A percentile compares a stretch with the other conserved stretches of the same genome.
Conservation (phyloP, 345 rosid species). For the Abelmoschus esculentus region DNA sequence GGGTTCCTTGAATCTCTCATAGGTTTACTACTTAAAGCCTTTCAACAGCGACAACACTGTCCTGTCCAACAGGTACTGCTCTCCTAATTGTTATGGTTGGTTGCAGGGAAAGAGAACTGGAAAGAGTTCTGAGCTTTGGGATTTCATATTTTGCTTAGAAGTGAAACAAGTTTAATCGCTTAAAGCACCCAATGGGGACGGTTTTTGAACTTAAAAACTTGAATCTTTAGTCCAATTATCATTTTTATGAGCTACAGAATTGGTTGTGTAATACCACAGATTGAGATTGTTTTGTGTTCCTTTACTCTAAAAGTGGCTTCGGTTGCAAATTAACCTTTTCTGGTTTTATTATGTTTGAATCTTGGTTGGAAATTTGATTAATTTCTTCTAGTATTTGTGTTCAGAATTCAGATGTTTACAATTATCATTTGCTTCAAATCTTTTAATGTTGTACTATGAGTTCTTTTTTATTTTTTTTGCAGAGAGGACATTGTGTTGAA, state of each 20-base stretch:
- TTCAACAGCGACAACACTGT: background rate
- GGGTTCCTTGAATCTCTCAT: background rate
- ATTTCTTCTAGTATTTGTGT: background rate
- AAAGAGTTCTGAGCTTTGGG: background rate
- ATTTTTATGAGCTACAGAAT: background rate
- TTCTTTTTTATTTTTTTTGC: background rate
- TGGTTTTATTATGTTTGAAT: background rate
- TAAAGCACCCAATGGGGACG: background rate
- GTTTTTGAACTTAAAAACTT: background rate
- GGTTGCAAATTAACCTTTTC: background rate
- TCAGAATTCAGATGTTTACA: background rate
- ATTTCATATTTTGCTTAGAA: slow-evolving; percentile 1
- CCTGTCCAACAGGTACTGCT: background rate
- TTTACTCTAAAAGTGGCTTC: background rate
- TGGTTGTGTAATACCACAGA: background rate
- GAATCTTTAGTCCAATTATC: background rate
- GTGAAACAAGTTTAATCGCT: background rate
- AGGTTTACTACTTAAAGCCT: background rate
- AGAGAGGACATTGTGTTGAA: slow-evolving; percentile 9
- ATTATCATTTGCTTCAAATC: background rate
- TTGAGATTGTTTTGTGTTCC: background rate
- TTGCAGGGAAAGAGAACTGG: background rate
- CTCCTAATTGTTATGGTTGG: background rate
- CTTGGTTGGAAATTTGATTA: background rate
- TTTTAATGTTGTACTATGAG: background rate